A percentile compares a stretch with the other conserved stretches of the same genome.
phyloP scores from a whole-genome alignment of 169 alveolate genomes.

The Plasmodium falciparum region DNA sequence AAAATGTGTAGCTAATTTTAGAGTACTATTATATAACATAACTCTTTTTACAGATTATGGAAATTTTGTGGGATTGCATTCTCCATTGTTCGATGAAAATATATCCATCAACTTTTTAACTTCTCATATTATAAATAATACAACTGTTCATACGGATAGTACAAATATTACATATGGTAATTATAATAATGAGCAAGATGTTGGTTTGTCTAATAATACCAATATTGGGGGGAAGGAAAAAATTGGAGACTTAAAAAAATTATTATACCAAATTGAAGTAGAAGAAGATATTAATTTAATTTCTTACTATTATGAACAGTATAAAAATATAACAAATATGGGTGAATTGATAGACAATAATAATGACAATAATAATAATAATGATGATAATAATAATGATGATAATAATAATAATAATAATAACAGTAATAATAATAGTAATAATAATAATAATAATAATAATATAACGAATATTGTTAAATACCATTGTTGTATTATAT shows the following conservation, averaged over 20 bases:
- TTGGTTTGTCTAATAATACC: neutral
- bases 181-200: neutral
- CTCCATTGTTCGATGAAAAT: conserved; percentile 45
- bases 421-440: neutral
- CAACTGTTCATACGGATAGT: neutral
- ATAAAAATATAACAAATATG: conserved; percentile 21
- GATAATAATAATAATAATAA: neutral
- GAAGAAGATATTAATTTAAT: conserved; percentile 55
- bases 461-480: conserved; percentile 3
- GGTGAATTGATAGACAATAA: neutral
- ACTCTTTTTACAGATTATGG: conserved; percentile 45
- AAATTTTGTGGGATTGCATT: conserved; percentile 43
- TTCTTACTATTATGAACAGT: conserved; percentile 40
- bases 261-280: conserved; percentile 21
- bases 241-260: conserved; percentile 18
- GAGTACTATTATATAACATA: conserved; percentile 47
- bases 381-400: neutral
- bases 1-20: conserved; percentile 49
- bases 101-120: conserved; percentile 3
- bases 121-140: neutral
- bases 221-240: conserved; percentile 21
- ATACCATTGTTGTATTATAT: conserved; percentile 41
- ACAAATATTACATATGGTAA: neutral
- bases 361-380: neutral
- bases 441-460: neutral